phyloP scores from a whole-genome alignment of 1,284 basidiomycete species.

The Ganoderma resinaceum region DNA sequence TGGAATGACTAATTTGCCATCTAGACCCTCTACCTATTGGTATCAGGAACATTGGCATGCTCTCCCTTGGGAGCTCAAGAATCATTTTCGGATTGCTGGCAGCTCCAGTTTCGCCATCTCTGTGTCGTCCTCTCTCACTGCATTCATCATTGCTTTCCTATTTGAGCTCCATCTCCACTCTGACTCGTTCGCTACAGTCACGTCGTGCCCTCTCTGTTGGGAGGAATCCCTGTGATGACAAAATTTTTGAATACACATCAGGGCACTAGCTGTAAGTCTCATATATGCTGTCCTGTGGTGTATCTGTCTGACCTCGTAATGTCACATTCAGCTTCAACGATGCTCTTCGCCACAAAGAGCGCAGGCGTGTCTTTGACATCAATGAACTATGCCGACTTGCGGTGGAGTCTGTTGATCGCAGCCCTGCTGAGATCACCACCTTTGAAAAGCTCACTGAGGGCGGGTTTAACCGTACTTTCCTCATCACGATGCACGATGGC shows the following conservation, averaged over 20 bases:
- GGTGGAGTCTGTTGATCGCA: constrained; percentile 49
- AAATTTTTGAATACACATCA: constrained; percentile 52
- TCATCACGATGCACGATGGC: constrained; percentile 51
- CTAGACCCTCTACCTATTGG: no score
- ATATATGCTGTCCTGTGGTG: constrained; percentile 35
- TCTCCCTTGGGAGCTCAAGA: background rate
- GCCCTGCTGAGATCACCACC: constrained; percentile 43
- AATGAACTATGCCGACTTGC: constrained; percentile 52
- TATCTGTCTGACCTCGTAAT: constrained; percentile 38
- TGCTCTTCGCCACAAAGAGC: constrained; percentile 52
- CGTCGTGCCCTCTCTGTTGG: constrained; percentile 44
- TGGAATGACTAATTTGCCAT: no score
- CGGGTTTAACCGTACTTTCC: constrained; percentile 51
- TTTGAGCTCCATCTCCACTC: background rate
- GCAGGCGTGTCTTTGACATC: constrained; percentile 49
- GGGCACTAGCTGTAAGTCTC: constrained; percentile 52
- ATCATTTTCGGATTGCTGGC: background rate
- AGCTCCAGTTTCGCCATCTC: background rate
- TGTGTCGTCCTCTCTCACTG: background rate
- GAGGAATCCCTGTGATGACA: constrained; percentile 39
- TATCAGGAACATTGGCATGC: background rate
- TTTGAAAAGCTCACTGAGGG: constrained; percentile 53
- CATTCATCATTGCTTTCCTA: background rate
- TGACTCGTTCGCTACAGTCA: constrained; percentile 36
- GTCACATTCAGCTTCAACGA: constrained; percentile 47